Evolutionary conservation across 495 filamentous ascomycete genomes (phyloP).

Genomic region (Apiosordaria backusii): DNA sequence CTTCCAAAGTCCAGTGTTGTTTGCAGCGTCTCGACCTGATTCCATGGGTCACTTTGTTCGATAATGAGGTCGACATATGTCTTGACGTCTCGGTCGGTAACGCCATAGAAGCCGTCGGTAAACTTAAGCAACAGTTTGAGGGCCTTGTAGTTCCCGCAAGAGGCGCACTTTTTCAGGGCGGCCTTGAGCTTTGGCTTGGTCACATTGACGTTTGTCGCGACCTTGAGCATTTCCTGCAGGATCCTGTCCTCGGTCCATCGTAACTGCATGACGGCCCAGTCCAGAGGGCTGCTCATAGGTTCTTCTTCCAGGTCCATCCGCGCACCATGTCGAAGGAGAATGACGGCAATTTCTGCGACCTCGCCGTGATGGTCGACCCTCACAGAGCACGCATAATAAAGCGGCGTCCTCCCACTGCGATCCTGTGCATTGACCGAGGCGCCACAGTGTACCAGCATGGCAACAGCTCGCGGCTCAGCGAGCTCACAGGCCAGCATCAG

Average conservation of each 20-base stretch:
- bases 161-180: conserved; percentile 20
- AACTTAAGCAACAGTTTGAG: conserved; percentile 22
- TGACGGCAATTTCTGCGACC: conserved; percentile 22
- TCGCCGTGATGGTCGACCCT: conserved; percentile 24
- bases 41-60: conserved; percentile 23
- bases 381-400: conserved; percentile 22
- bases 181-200: conserved; percentile 18
- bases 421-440: conserved; percentile 27
- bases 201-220: conserved; percentile 17
- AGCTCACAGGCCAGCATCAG: conserved; percentile 32
- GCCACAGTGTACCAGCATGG: conserved; percentile 19
- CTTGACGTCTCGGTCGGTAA: conserved; percentile 22
- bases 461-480: conserved; percentile 23
- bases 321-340: conserved; percentile 19
- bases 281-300: conserved; percentile 21
- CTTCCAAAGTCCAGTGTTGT: conserved; percentile 22
- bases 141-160: conserved; percentile 25
- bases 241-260: conserved; percentile 22
- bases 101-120: conserved; percentile 13
- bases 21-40: conserved; percentile 28
- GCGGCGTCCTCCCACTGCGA: conserved; percentile 19
- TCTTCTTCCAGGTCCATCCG: conserved; percentile 27
- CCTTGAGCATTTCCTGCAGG: conserved; percentile 23
- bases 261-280: conserved; percentile 26
- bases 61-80: conserved; percentile 23